Percentiles rank a stretch among this genome's conserved stretches.
Evolutionary conservation across 1,284 basidiomycete species (phyloP).

Genomic region (Ganoderma lucidum): DNA sequence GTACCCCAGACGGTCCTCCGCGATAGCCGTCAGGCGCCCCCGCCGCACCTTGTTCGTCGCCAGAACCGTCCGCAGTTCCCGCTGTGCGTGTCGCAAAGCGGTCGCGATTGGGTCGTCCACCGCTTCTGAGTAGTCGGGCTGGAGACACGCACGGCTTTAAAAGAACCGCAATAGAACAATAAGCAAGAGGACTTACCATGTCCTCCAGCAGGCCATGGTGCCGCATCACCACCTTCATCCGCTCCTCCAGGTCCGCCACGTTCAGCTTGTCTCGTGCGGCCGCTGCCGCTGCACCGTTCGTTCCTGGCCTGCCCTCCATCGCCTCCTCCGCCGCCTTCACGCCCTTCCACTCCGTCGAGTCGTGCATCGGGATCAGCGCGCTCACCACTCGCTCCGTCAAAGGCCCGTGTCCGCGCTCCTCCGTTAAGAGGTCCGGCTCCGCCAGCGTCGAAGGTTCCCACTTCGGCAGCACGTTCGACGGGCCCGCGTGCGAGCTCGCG

Average conservation of each 20-base stretch:
- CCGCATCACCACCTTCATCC: conserved; percentile 76
- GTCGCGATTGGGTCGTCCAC: conserved; percentile 95
- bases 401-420: conserved; percentile 80
- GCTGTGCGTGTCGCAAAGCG: conserved; percentile 88
- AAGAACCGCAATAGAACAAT: background rate
- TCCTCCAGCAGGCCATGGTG: conserved; percentile 70
- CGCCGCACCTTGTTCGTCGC: conserved; percentile 87
- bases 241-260: conserved; percentile 73
- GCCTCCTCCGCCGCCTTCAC: conserved; percentile 82
- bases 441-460: conserved; percentile 79
- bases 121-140: conserved; percentile 82
- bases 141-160: background rate
- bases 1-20: conserved; percentile 89
- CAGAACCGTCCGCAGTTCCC: conserved; percentile 80
- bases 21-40: conserved; percentile 75
- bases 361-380: conserved; percentile 74
- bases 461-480: conserved; percentile 56
- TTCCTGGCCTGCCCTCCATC: conserved; percentile 82
- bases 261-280: conserved; percentile 76
- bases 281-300: conserved; percentile 75
- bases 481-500: conserved; percentile 41
- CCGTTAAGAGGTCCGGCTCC: conserved; percentile 68
- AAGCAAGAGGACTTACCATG: conserved; percentile 51
- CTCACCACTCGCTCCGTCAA: conserved; percentile 84
- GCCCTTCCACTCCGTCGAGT: conserved; percentile 71